Evolutionary conservation across 2,329 filamentous ascomycete genomes (phyloP).

Genomic region (Magnaporthiopsis poae): DNA sequence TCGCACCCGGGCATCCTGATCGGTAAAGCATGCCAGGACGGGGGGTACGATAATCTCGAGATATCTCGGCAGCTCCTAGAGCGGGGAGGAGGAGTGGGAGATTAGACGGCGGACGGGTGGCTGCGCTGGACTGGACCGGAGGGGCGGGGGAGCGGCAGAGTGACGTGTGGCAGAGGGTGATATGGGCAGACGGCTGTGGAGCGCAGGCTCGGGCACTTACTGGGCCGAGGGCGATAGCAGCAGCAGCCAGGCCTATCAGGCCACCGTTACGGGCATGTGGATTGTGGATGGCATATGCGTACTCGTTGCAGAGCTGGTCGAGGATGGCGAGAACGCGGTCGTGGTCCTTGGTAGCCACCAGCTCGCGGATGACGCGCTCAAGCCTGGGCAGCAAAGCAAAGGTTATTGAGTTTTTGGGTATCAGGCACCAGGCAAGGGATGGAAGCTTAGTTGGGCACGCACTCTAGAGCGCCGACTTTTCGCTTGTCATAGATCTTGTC

Average conservation of each 20-base stretch:
- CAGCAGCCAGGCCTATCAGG: conserved; percentile 86
- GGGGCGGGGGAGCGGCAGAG: background rate
- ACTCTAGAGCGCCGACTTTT: conserved; percentile 94
- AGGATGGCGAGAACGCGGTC: conserved; percentile 77
- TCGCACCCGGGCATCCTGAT: conserved; percentile 91
- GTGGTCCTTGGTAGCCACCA: conserved; percentile 66
- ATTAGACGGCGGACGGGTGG: conserved; percentile 2
- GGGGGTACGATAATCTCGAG: conserved; percentile 90
- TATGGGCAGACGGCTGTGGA: conserved; percentile 3
- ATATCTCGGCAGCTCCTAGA: conserved; percentile 78
- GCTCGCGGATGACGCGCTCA: conserved; percentile 80
- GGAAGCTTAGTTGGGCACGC: conserved; percentile 29
- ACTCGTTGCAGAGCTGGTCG: conserved; percentile 93
- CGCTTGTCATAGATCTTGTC: conserved; percentile 99
- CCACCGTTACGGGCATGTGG: conserved; percentile 94
- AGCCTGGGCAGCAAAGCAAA: conserved; percentile 45
- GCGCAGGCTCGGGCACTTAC: conserved; percentile 43
- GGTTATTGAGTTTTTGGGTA: background rate
- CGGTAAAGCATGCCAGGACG: conserved; percentile 91
- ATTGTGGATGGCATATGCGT: conserved; percentile 92
- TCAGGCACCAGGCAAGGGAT: background rate
- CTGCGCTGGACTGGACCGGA: too few species aligned
- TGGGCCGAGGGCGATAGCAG: conserved; percentile 84
- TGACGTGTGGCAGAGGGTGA: conserved; percentile 1
- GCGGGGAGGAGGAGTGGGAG: background rate